Percentiles rank a stretch among this genome's conserved stretches.
phyloP scores from a whole-genome alignment of 768 basidiomycete genomes.

The Lanmaoa rubissima region DNA sequence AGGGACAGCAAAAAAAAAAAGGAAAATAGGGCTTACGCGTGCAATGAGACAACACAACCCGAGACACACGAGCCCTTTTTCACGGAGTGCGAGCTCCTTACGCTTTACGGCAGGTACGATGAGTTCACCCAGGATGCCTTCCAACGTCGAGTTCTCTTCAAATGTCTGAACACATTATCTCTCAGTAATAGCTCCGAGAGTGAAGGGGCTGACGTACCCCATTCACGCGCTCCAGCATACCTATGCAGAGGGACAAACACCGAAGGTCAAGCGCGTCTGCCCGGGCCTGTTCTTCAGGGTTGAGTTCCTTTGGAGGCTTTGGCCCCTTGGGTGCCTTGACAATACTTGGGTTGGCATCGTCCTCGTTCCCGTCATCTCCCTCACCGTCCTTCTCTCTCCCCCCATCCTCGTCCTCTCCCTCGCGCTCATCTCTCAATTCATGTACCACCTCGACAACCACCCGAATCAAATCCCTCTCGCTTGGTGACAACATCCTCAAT shows the following conservation, averaged over 20 bases:
- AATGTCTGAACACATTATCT: constrained; percentile 38
- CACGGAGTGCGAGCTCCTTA: constrained; percentile 69
- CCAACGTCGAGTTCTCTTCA: constrained; percentile 67
- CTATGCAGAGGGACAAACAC: constrained; percentile 74
- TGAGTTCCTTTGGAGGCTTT: constrained; percentile 39
- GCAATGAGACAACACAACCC: constrained; percentile 80
- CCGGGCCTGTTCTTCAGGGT: constrained; percentile 56
- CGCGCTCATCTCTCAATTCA: constrained; percentile 56
- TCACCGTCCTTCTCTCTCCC: constrained; percentile 32
- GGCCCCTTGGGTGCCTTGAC: constrained; percentile 15
- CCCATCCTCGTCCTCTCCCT: constrained; percentile 42
- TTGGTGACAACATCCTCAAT: constrained; percentile 63
- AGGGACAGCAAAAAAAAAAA: neutral
- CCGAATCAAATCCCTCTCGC: constrained; percentile 82
- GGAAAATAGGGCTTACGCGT: constrained; percentile 19
- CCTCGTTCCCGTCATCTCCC: constrained; percentile 20
- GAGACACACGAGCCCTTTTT: constrained; percentile 65
- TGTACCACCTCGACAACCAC: constrained; percentile 87
- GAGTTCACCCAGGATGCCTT: constrained; percentile 71
- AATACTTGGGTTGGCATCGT: constrained; percentile 1
- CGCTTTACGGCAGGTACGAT: constrained; percentile 89
- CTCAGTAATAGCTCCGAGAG: neutral
- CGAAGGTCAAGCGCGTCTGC: constrained; percentile 68
- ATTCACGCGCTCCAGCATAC: constrained; percentile 84
- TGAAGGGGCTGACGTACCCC: constrained; percentile 48